Base-by-base conservation (phyloP, 768 basidiomycete species). In the Tylopilus subfusipes region DNA sequence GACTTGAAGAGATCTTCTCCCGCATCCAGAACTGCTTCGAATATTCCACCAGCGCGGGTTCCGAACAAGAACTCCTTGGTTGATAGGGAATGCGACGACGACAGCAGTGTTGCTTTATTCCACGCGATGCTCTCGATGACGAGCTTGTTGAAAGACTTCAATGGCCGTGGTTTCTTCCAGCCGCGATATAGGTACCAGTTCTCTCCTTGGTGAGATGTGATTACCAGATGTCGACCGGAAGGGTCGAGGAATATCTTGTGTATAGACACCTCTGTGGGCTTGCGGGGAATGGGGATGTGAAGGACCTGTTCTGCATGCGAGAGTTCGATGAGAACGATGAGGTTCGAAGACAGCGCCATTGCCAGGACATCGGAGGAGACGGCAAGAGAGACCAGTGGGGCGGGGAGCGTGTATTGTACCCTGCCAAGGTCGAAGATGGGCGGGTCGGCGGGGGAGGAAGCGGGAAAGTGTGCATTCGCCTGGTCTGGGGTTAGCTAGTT, bases 1-100 rank as follows among this genome's bases (percentile, higher is more conserved):
- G 91, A 88, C 73, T 93, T 94, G 80, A 93, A 90, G 65, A 94
- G 85, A 68, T 95, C 86, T 68, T 96, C 91, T 59, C 90, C 87
- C 6, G 91, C 90, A 64, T 98, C 94, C 9, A 97, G 76, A 10
- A 94, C 78, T 5, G 90, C 88, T 61, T 97, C 94, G 57, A 91
- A 92, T 21, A 99, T 86, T 21, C 81, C 82, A 8, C 96, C 96
- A 54, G 85, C 89, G 56, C 87, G 76, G 2, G 86, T 86, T 18
- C 95, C 96, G 54, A 99, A 83, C 13, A 98, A 75, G 59, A 97
- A 82, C 74, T 96, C 88, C 52, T 86, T 75, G 4, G 89, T 93
- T 7, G 90, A 89, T 1, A 84, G 86, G 19, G 84, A 76, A 67
- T 86, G 78, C 12, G 84, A 75, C 0, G 86, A 78, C 9, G 86